Base-by-base conservation (phyloP, 768 basidiomycete species). In the Asterophora lycoperdoides region DNA sequence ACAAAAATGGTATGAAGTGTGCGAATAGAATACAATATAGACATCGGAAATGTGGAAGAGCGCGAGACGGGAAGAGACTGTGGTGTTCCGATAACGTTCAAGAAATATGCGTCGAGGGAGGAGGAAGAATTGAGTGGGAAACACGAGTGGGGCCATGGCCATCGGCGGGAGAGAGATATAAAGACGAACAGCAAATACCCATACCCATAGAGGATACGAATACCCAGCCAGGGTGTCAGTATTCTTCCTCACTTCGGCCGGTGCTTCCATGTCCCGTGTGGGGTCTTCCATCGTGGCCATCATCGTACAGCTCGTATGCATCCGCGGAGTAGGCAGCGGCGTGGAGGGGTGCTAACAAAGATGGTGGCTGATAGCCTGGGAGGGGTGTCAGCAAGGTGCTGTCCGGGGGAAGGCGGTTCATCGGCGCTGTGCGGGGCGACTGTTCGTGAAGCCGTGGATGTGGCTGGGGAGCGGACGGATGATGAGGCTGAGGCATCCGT, bases 351-450 rank as follows among this genome's bases (percentile, higher is more conserved):
- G 68, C 63, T 36, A 73, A 55, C 48, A 73, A 53, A n/a, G 75
- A 62, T 23, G 73, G 56, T 7, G 69, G 58, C 51, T 76, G 74
- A 56, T 83, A 84, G 17, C 81, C 77, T 4, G 80, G 73, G 15
- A 86, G 70, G n/a, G 86, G 84, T 28, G 85, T 87, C 52, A 88
- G 69, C 46, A 89, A 71, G 19, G 82, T 86, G 64, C 81, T 86
- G 58, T 81, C 77, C 26, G 79, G 67, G 14, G 83, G 79, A 23
- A 87, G 70, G 36, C 81, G 74, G 54, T 62, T 68, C 46, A 68
- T 52, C 20, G 59, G 30, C 30, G 49, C 35, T 18, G 55, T 51
- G 20, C 51, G 47, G 42, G 53, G 62, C 53, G 62, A 54, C 56
- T 53, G 3, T 6, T 23, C 23, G 23, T 23, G 48, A 49, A 42